phyloP scores from a whole-genome alignment of 306 rosid genomes.

The Astragalus glycyphyllos region DNA sequence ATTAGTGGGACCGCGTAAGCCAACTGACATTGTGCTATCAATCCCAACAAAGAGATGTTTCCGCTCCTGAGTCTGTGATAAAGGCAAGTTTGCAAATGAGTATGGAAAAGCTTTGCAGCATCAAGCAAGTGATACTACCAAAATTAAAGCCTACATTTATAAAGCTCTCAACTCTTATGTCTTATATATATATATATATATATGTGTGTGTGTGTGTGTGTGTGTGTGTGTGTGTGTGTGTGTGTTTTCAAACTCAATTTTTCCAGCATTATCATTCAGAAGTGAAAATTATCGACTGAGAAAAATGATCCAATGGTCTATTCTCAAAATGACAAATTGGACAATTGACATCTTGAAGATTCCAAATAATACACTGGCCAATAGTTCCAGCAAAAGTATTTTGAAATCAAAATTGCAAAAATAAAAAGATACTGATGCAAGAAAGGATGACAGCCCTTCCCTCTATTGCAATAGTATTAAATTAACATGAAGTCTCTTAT shows the following conservation, averaged over 20 bases:
- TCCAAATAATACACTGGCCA: slow-evolving; percentile 4
- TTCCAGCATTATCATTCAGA: slow-evolving; percentile 20
- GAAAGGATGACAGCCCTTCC: slow-evolving; percentile 15
- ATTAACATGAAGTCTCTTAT: neutral
- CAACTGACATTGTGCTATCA: slow-evolving; percentile 76
- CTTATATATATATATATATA: slow-evolving; percentile 15
- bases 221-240: no score
- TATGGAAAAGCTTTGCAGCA: slow-evolving; percentile 37
- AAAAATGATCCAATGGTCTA: slow-evolving; percentile 18
- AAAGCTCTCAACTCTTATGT: slow-evolving; percentile 16
- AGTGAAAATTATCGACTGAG: slow-evolving; percentile 3
- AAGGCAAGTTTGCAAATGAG: slow-evolving; percentile 40
- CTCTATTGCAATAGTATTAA: neutral
- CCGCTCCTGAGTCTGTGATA: slow-evolving; percentile 59
- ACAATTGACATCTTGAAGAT: slow-evolving; percentile 7
- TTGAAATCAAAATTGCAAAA: neutral
- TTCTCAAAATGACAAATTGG: slow-evolving; percentile 25
- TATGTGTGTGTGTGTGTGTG: no score
- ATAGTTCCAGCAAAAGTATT: neutral
- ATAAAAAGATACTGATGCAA: neutral
- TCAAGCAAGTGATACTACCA: slow-evolving; percentile 33
- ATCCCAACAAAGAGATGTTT: slow-evolving; percentile 91
- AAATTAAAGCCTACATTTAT: slow-evolving; percentile 12
- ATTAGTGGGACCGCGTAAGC: slow-evolving; percentile 95
- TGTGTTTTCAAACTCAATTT: slow-evolving; percentile 23